Conservation (phyloP, 257 asterid genomes). For the Rehmannia glutinosa region DNA sequence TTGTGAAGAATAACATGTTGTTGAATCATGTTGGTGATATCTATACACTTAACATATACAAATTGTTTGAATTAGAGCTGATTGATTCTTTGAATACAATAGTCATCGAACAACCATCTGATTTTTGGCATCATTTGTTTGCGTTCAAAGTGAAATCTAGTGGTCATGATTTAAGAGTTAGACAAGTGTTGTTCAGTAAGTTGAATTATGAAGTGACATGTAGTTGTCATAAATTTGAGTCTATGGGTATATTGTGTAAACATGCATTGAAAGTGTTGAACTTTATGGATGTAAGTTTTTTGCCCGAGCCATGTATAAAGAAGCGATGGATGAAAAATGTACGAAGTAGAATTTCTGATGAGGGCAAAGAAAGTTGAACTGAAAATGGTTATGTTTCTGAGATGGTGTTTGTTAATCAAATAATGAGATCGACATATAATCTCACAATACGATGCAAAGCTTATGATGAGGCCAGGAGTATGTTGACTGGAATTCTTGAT, state of each 20-base stretch:
- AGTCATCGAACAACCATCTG: neutral
- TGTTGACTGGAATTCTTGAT: too few relatives aligned
- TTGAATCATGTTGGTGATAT: neutral
- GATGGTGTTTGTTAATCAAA: too few relatives aligned
- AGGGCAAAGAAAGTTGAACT: too few relatives aligned
- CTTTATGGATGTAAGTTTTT: neutral
- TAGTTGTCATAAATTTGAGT: conserved; percentile 14
- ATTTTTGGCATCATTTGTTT: neutral
- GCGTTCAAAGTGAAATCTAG: neutral
- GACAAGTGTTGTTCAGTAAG: neutral
- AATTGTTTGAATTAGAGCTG: too few relatives aligned
- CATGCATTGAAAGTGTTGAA: conserved; percentile 1
- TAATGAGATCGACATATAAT: too few relatives aligned
- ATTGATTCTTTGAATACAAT: neutral
- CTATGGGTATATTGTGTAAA: too few relatives aligned
- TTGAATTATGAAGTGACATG: neutral
- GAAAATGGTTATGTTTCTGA: too few relatives aligned
- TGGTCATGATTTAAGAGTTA: neutral
- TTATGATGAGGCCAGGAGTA: too few relatives aligned
- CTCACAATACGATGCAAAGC: too few relatives aligned
- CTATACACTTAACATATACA: neutral
- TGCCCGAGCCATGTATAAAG: neutral
- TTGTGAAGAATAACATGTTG: neutral
- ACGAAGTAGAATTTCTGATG: neutral
- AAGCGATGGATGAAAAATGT: conserved; percentile 3